Evolutionary conservation across 257 asterid genomes (phyloP).

Genomic region (Linaria vulgaris): DNA sequence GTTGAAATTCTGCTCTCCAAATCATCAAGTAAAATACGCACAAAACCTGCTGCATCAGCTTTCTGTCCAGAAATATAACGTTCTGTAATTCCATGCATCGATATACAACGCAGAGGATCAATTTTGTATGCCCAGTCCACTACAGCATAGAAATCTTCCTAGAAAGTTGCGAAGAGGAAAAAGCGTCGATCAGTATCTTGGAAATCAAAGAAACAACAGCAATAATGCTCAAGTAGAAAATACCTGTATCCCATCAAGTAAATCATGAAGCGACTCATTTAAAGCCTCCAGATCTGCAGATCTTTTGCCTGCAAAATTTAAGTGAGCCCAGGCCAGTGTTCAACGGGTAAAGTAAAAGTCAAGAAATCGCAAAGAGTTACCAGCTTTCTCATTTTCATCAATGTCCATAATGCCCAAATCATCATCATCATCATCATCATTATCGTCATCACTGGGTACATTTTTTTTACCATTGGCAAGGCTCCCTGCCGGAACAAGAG

Average conservation of each 20-base stretch:
- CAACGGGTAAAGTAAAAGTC: slow-evolving; percentile 19
- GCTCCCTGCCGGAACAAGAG: slow-evolving; percentile 71
- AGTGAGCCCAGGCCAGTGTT: slow-evolving; percentile 21
- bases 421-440: slow-evolving; percentile 52
- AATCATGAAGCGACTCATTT: slow-evolving; percentile 79
- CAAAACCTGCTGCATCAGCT: slow-evolving; percentile 92
- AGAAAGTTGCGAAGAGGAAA: slow-evolving; percentile 24
- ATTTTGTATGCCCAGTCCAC: slow-evolving; percentile 98
- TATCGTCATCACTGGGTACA: slow-evolving; percentile 40
- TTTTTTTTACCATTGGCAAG: slow-evolving; percentile 52
- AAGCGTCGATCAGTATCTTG: slow-evolving; percentile 16
- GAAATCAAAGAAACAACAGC: slow-evolving; percentile 20
- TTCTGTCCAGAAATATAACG: slow-evolving; percentile 89
- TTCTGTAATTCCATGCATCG: slow-evolving; percentile 97
- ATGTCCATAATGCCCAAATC: slow-evolving; percentile 70
- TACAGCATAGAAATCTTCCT: slow-evolving; percentile 96
- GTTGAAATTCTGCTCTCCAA: slow-evolving; percentile 76
- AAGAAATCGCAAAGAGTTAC: slow-evolving; percentile 34
- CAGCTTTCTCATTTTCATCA: slow-evolving; percentile 52
- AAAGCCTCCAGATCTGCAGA: slow-evolving; percentile 71
- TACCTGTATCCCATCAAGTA: slow-evolving; percentile 97
- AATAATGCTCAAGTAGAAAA: slow-evolving; percentile 19
- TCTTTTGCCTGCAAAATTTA: slow-evolving; percentile 46
- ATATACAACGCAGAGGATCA: slow-evolving; percentile 93
- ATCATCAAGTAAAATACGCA: slow-evolving; percentile 89